Percentiles rank a stretch among this genome's conserved stretches.
Conservation (phyloP, 805 yeast genomes). For the Saturnispora quitensis region DNA sequence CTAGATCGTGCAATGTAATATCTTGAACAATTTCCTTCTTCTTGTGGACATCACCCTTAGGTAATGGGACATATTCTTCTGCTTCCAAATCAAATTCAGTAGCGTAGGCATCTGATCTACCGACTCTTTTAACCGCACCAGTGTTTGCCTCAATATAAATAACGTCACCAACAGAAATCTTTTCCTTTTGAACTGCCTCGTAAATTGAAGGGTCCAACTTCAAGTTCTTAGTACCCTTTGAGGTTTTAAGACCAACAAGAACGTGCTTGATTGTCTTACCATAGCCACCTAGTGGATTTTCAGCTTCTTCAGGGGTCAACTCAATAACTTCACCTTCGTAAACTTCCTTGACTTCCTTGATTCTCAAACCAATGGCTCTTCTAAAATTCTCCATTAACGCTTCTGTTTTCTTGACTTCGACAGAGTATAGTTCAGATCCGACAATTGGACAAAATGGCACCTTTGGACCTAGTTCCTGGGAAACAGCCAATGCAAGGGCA, state of each 20-base stretch:
- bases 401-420: constrained; percentile 92
- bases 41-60: constrained; percentile 96
- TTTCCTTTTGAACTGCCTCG: constrained; percentile 90
- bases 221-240: constrained; percentile 92
- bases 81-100: constrained; percentile 98
- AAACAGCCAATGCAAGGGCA: constrained; percentile 91
- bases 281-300: constrained; percentile 96
- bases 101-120: constrained; percentile 92
- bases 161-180: constrained; percentile 94
- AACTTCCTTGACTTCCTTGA: constrained; percentile 93
- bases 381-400: constrained; percentile 94
- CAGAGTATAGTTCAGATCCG: constrained; percentile 86
- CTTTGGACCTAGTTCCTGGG: constrained; percentile 60
- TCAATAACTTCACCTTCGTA: constrained; percentile 99
- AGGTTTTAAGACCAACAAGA: constrained; percentile 90
- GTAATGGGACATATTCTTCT: constrained; percentile 94
- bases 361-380: constrained; percentile 89
- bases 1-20: constrained; percentile 95
- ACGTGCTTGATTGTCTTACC: constrained; percentile 56
- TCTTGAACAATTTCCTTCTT: constrained; percentile 95
- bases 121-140: constrained; percentile 89
- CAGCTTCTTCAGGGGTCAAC: constrained; percentile 72
- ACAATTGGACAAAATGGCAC: constrained; percentile 95
- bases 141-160: constrained; percentile 91
- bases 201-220: constrained; percentile 98